Evolutionary conservation across 345 rosid genomes (phyloP).

Genomic region (Chamaenerion angustifolium): DNA sequence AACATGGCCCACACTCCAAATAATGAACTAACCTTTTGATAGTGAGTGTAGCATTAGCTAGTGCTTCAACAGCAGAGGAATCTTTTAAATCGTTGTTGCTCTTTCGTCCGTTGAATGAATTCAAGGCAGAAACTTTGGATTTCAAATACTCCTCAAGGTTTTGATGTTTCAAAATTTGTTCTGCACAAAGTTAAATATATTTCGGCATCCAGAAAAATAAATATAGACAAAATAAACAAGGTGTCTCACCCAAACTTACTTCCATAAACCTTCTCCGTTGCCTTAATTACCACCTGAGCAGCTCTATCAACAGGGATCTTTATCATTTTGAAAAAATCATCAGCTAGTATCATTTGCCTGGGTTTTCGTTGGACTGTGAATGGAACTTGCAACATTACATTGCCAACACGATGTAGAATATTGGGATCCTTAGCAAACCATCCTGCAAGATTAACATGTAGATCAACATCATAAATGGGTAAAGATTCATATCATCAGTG

Average conservation of each 20-base stretch:
- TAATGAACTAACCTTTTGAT: conserved; percentile 47
- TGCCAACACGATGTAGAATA: conserved; percentile 68
- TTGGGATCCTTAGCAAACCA: conserved; percentile 87
- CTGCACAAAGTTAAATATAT: conserved; percentile 17
- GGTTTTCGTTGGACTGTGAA: conserved; percentile 69
- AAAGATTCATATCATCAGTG: background rate
- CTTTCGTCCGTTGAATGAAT: conserved; percentile 38
- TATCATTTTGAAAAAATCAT: conserved; percentile 70
- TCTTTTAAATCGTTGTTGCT: conserved; percentile 29
- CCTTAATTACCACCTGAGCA: conserved; percentile 53
- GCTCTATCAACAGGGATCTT: conserved; percentile 61
- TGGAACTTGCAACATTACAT: conserved; percentile 79
- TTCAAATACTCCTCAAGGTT: conserved; percentile 36
- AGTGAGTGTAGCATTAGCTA: conserved; percentile 48
- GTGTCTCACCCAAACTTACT: conserved; percentile 37
- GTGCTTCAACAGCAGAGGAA: conserved; percentile 36
- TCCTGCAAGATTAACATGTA: conserved; percentile 31
- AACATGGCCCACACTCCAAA: too few species aligned
- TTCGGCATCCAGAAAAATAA: conserved; percentile 7
- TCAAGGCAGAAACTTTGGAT: conserved; percentile 76
- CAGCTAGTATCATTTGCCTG: conserved; percentile 75
- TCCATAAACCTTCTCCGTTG: conserved; percentile 82
- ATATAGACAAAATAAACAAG: background rate
- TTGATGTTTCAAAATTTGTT: conserved; percentile 79
- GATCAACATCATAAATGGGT: too few species aligned